phyloP scores from a whole-genome alignment of 2,329 filamentous ascomycete genomes.

The Raffaelea ambrosiae region DNA sequence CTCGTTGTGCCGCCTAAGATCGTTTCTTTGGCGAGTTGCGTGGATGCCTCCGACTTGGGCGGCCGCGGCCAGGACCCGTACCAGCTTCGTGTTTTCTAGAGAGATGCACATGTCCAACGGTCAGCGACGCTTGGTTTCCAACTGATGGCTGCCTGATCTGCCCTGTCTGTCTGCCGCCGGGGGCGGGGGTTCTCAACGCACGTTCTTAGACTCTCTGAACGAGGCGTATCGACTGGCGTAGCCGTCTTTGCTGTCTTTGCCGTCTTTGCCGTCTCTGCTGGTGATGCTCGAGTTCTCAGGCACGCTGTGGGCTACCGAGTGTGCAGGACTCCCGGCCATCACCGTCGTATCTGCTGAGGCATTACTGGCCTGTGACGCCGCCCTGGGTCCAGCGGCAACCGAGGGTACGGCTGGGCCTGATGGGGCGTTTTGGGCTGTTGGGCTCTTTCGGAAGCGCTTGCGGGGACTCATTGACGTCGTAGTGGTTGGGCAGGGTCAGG shows the following conservation, averaged over 20 bases:
- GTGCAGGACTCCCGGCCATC: constrained; percentile 4
- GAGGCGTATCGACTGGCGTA: constrained; percentile 5
- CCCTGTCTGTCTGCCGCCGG: too few relatives aligned
- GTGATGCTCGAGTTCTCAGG: constrained; percentile 4
- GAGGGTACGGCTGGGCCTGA: background rate
- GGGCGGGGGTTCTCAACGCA: too few relatives aligned
- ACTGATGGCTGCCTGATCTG: too few relatives aligned
- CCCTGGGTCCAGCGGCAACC: background rate
- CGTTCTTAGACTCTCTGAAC: constrained; percentile 7
- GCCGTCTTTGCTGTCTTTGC: too few relatives aligned
- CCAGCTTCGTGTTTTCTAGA: constrained; percentile 37
- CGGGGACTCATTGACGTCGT: constrained; percentile 27
- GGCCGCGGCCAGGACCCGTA: constrained; percentile 53
- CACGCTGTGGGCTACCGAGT: constrained; percentile 5
- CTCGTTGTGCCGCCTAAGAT: constrained; percentile 49
- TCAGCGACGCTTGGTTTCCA: background rate
- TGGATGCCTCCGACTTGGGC: constrained; percentile 50
- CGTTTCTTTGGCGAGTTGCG: constrained; percentile 51
- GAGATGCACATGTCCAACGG: background rate
- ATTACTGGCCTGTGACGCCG: constrained; percentile 2
- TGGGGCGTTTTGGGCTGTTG: constrained; percentile 10
- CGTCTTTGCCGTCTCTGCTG: too few relatives aligned
- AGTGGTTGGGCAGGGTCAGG: too few relatives aligned
- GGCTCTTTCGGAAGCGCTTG: constrained; percentile 31
- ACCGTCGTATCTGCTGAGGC: background rate